Evolutionary conservation across 345 rosid genomes (phyloP).

Genomic region (Carallia brachiata): DNA sequence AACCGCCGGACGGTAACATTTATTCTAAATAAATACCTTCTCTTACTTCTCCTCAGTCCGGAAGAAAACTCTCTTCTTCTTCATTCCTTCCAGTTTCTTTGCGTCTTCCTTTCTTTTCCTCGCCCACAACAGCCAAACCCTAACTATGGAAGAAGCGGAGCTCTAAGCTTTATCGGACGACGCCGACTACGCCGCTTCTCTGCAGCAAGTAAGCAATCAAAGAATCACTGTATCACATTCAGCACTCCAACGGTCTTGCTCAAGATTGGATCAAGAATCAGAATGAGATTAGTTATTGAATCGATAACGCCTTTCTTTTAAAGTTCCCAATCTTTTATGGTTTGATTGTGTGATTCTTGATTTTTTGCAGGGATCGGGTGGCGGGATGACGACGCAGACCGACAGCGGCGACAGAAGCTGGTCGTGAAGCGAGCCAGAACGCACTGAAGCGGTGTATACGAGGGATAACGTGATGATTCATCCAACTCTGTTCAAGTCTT

Average conservation of each 20-base stretch:
- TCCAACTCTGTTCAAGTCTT: slow-evolving; percentile 85
- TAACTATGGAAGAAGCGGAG: slow-evolving; percentile 70
- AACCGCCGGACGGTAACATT: too few species aligned
- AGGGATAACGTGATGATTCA: slow-evolving; percentile 65
- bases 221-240: too few species aligned
- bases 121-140: neutral
- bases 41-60: too few species aligned
- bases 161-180: slow-evolving; percentile 88
- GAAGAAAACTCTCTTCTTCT: neutral
- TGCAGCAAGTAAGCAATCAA: slow-evolving; percentile 54
- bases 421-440: slow-evolving; percentile 51
- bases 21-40: too few species aligned
- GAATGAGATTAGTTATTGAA: neutral
- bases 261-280: too few species aligned
- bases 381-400: slow-evolving; percentile 48
- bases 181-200: slow-evolving; percentile 88
- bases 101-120: slow-evolving; percentile 14
- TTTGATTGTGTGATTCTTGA: slow-evolving; percentile 5
- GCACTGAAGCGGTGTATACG: slow-evolving; percentile 55
- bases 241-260: too few species aligned
- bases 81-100: too few species aligned
- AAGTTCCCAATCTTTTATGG: neutral
- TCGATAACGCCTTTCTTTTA: neutral
- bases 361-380: slow-evolving; percentile 57
- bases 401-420: slow-evolving; percentile 63